A percentile compares a stretch with the other conserved stretches of the same genome.
Conservation (phyloP, 1,139 yeast genomes). For the Petasospora rhodanensis region DNA sequence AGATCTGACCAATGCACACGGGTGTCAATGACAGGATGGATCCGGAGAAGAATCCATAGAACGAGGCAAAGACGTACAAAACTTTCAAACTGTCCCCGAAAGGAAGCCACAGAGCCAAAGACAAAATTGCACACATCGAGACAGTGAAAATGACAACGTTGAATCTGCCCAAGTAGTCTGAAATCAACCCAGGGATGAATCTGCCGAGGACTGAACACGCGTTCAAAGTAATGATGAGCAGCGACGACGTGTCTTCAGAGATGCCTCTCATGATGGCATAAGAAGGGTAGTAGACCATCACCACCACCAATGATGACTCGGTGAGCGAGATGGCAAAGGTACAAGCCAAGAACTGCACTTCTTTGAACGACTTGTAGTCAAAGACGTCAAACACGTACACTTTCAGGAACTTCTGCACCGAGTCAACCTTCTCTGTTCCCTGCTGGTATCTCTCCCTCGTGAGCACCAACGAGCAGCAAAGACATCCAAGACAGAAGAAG, state of each 20-base stretch:
- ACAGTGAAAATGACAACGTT: conserved; percentile 42
- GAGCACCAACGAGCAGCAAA: conserved; percentile 33
- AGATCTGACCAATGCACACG: conserved; percentile 54
- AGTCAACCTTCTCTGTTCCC: conserved; percentile 1
- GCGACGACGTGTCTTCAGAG: conserved; percentile 37
- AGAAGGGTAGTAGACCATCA: conserved; percentile 44
- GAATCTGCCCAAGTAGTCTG: conserved; percentile 49
- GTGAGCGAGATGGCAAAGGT: conserved; percentile 41
- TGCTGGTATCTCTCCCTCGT: conserved; percentile 34
- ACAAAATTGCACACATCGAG: conserved; percentile 31
- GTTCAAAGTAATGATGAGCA: conserved; percentile 44
- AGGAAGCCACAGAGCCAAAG: conserved; percentile 51
- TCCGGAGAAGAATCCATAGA: conserved; percentile 52
- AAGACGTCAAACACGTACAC: conserved; percentile 31
- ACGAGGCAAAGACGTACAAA: conserved; percentile 37
- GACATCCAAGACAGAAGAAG: conserved; percentile 40
- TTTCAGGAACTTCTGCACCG: conserved; percentile 7
- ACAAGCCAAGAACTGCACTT: conserved; percentile 33
- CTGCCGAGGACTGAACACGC: conserved; percentile 45
- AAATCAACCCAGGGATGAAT: conserved; percentile 41
- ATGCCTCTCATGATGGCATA: conserved; percentile 44
- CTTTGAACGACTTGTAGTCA: conserved; percentile 41
- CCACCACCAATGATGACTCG: conserved; percentile 39
- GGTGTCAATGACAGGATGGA: conserved; percentile 43
- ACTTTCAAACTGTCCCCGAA: conserved; percentile 36